Percentiles rank a stretch among this genome's conserved stretches.
These are phyloP conservation scores for Pseudogymnoascus sp. DNA, from an alignment of 2,329 filamentous ascomycete genomes.

Conservation along the genomic window DNA sequence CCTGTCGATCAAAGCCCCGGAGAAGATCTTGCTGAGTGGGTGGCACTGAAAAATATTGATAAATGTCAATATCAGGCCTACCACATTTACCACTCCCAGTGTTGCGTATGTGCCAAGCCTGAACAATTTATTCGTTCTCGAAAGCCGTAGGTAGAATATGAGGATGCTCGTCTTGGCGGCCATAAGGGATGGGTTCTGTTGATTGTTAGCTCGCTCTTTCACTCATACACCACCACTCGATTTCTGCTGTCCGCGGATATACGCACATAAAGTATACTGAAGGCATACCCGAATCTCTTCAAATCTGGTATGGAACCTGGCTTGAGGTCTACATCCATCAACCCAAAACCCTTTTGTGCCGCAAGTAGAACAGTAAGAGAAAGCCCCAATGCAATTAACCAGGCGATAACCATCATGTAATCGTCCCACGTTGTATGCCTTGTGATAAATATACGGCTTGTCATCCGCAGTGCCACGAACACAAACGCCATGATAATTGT, in stretches of 20 bases:
- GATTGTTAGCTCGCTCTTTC: background rate
- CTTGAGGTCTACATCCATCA: conserved; percentile 52
- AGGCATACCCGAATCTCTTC: conserved; percentile 51
- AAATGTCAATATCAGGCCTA: conserved; percentile 69
- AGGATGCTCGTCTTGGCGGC: conserved; percentile 82
- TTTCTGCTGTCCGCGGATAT: background rate
- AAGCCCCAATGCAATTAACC: conserved; percentile 60
- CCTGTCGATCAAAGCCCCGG: conserved; percentile 20
- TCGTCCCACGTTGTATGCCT: conserved; percentile 66
- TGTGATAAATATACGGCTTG: conserved; percentile 65
- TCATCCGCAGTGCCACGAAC: conserved; percentile 65
- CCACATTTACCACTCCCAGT: conserved; percentile 66
- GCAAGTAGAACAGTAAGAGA: conserved; percentile 58
- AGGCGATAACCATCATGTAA: conserved; percentile 69
- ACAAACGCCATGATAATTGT: conserved; percentile 61
- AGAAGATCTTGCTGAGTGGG: conserved; percentile 62
- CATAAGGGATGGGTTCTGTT: conserved; percentile 76
- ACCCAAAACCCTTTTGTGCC: conserved; percentile 55
- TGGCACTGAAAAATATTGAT: conserved; percentile 79
- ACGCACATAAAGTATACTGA: conserved; percentile 51
- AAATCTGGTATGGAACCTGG: conserved; percentile 40
- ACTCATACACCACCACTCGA: background rate
- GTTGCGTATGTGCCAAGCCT: conserved; percentile 71
- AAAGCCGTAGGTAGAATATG: conserved; percentile 75
- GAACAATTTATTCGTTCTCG: conserved; percentile 65